Conservation (phyloP, 1,284 basidiomycete genomes). For the Irpex lacteus region DNA sequence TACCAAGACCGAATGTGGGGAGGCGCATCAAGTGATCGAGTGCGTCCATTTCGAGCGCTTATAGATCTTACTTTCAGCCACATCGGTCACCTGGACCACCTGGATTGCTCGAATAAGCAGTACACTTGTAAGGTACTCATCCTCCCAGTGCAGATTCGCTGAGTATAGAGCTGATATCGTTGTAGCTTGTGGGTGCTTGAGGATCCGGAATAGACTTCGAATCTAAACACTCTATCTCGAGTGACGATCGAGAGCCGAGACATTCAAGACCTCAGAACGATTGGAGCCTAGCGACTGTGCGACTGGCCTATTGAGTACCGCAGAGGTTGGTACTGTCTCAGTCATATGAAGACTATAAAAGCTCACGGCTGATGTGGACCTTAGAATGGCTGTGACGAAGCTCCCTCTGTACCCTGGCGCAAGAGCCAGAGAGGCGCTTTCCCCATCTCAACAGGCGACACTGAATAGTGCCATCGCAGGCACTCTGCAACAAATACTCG, state of each 20-base stretch:
- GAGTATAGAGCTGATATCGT: no score
- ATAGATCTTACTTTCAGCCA: no score
- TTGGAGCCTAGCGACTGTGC: not conserved
- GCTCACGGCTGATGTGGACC: not conserved
- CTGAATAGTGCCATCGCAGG: slow-evolving; percentile 47
- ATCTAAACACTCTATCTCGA: no score
- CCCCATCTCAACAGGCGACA: slow-evolving; percentile 49
- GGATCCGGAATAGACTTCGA: no score
- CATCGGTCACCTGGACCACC: no score
- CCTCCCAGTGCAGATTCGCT: no score
- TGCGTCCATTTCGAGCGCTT: no score
- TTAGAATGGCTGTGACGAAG: slow-evolving; percentile 22
- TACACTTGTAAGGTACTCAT: no score
- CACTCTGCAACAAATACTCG: slow-evolving; percentile 43
- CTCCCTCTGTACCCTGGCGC: slow-evolving; percentile 54
- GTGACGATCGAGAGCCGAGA: not conserved
- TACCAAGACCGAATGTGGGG: no score
- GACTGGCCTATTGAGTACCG: not conserved
- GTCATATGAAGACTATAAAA: not conserved
- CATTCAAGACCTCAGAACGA: not conserved
- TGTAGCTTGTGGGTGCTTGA: no score
- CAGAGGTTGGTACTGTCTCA: not conserved
- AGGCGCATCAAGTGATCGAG: no score
- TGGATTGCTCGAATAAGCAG: no score
- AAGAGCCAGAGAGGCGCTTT: slow-evolving; percentile 44